Evolutionary conservation across 1,284 basidiomycete genomes (phyloP), one percentile per base, ranked within the genome.

Genomic region (Uromyces viciae-fabae): DNA sequence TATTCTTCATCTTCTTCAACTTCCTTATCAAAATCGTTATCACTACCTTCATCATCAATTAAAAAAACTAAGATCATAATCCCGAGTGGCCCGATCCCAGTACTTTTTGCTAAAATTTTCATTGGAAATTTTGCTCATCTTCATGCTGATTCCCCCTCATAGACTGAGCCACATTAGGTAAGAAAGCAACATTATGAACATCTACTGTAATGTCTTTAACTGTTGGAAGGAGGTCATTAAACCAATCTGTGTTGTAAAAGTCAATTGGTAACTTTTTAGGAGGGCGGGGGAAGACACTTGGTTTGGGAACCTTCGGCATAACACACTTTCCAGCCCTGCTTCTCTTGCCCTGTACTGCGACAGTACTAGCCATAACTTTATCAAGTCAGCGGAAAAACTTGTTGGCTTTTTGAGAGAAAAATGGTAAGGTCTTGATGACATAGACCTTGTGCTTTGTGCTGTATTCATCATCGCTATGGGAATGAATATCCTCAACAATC

Each of bases 391-490:
- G 40, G 17, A 71, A 38, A 40, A 71, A 71, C n/a, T 3, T 19
- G 42, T 46, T 71, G 17, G 66, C 66, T 5, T 4, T 40, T 71
- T 71, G 15, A 8, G 66, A 71, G 33, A 31, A 40, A 25, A 42
- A 71, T 19, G 66, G 66, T 11, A 71, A 28, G 8, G 33, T 71
- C 25, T 43, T 71, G 40, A 71, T 43, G 25, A 71, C 38, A 71
- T 42, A 71, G 9, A 42, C 36, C 8, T 25, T 25, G n/a, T 71
- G 5, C 9, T 43, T 46, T 36, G 28, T 11, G 40, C n/a, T 43
- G n/a, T 42, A 71, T 43, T 71, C 66, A 14, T 71, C 66, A 71
- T 71, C n/a, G n/a, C 66, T 71, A 42, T 71, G 66, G 38, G 33
- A n/a, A 25, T 40, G 36, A 25, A 71, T 46, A 22, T 38, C 31